phyloP scores from a whole-genome alignment of 2,329 filamentous ascomycete genomes.

The Xylariaceae sp. region DNA sequence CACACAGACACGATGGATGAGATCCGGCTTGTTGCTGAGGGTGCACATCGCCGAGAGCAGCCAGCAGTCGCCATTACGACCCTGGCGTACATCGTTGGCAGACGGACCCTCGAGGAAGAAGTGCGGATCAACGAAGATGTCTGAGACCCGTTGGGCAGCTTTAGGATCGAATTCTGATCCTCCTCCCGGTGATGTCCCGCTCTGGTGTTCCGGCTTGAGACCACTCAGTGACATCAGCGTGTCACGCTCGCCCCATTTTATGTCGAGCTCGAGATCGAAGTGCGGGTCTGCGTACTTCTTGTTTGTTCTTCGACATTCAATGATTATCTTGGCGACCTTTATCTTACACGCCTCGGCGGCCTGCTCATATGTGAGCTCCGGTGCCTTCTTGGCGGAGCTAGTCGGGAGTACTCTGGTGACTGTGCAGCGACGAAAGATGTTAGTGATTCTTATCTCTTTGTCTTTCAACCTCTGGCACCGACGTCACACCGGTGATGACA shows the following conservation, averaged over 20 bases:
- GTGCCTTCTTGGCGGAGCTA: slow-evolving; percentile 57
- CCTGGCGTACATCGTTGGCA: slow-evolving; percentile 74
- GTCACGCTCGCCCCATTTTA: slow-evolving; percentile 54
- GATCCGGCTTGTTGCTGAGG: slow-evolving; percentile 63
- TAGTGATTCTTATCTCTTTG: not conserved
- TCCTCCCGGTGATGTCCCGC: not conserved
- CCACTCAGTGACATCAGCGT: slow-evolving; percentile 45
- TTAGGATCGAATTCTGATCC: slow-evolving; percentile 36
- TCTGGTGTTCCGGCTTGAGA: slow-evolving; percentile 14
- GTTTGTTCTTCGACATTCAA: slow-evolving; percentile 68
- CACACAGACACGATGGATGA: slow-evolving; percentile 71
- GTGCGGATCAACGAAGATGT: slow-evolving; percentile 70
- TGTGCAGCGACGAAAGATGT: slow-evolving; percentile 25
- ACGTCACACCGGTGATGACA: not conserved
- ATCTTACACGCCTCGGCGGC: slow-evolving; percentile 63
- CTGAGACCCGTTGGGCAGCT: slow-evolving; percentile 63
- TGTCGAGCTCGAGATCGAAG: slow-evolving; percentile 76
- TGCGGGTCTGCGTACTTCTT: slow-evolving; percentile 83
- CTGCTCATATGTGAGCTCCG: slow-evolving; percentile 65
- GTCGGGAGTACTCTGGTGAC: slow-evolving; percentile 65
- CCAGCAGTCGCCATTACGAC: slow-evolving; percentile 78
- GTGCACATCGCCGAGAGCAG: slow-evolving; percentile 76
- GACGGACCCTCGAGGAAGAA: slow-evolving; percentile 76
- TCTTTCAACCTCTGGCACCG: not conserved
- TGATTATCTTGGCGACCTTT: slow-evolving; percentile 57